phyloP scores from a whole-genome alignment of 2,329 filamentous ascomycete species.

The Clonostachys solani region DNA sequence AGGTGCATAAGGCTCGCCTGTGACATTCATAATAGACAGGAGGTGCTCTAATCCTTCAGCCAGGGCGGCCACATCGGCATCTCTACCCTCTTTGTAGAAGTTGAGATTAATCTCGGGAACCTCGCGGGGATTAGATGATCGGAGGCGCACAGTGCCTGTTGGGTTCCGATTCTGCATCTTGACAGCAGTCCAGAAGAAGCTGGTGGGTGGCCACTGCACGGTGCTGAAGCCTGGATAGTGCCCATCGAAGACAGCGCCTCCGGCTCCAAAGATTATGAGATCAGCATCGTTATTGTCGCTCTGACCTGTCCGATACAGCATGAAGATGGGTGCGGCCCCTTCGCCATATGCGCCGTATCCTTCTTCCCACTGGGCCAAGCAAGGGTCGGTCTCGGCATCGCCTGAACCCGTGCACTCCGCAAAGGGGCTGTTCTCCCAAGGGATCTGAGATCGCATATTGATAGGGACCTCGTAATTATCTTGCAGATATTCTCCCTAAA shows the following conservation, averaged over 20 bases:
- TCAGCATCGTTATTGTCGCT: constrained; percentile 10
- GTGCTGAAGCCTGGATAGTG: constrained; percentile 30
- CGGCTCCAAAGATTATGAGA: constrained; percentile 30
- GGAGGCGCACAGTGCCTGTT: constrained; percentile 55
- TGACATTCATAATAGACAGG: neutral
- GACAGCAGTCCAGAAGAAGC: constrained; percentile 40
- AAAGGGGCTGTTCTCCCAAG: neutral
- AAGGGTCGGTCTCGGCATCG: neutral
- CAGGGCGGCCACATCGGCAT: neutral
- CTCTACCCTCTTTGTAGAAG: constrained; percentile 4
- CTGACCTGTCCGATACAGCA: neutral
- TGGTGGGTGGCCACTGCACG: constrained; percentile 24
- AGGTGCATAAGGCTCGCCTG: constrained; percentile 17
- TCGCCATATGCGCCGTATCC: neutral
- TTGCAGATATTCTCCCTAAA: constrained; percentile 45
- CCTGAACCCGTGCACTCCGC: neutral
- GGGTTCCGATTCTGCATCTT: constrained; percentile 58
- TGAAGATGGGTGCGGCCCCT: neutral
- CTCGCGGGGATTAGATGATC: constrained; percentile 55
- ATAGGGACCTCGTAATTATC: constrained; percentile 44
- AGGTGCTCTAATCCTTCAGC: neutral
- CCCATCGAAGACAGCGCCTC: constrained; percentile 30
- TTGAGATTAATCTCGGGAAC: constrained; percentile 57
- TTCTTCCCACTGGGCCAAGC: neutral
- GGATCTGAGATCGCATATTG: constrained; percentile 1